Percentiles rank a stretch among this genome's conserved stretches.
Conservation (phyloP, 148 eudicot genomes). For the Nepenthes mirabilis region DNA sequence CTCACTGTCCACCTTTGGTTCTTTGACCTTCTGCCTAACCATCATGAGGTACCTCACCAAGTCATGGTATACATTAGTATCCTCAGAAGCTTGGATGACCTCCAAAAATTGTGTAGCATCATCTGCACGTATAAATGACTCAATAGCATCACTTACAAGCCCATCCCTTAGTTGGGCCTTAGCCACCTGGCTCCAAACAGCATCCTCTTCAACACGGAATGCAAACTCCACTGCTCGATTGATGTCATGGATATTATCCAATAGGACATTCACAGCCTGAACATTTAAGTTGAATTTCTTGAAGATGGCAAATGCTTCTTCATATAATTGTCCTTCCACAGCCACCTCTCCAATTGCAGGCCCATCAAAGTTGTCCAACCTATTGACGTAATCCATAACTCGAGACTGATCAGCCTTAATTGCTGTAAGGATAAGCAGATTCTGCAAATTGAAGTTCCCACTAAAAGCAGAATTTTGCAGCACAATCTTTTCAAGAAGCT, state of each 20-base stretch:
- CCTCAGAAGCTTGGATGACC: slow-evolving; percentile 76
- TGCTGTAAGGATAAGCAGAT: slow-evolving; percentile 93
- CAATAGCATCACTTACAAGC: slow-evolving; percentile 86
- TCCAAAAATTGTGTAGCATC: slow-evolving; percentile 90
- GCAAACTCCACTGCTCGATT: slow-evolving; percentile 97
- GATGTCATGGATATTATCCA: slow-evolving; percentile 66
- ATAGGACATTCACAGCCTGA: slow-evolving; percentile 79
- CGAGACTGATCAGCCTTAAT: slow-evolving; percentile 92
- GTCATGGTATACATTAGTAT: slow-evolving; percentile 78
- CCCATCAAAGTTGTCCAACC: slow-evolving; percentile 96
- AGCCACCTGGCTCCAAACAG: slow-evolving; percentile 98
- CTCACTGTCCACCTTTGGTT: slow-evolving; percentile 96
- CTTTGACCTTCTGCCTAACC: slow-evolving; percentile 90
- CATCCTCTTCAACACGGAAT: slow-evolving; percentile 96
- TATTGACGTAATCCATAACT: slow-evolving; percentile 90
- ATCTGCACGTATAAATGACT: slow-evolving; percentile 93
- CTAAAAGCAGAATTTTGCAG: slow-evolving; percentile 98
- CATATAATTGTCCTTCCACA: slow-evolving; percentile 85
- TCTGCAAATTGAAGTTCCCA: slow-evolving; percentile 92
- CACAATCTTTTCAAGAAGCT: slow-evolving; percentile 93
- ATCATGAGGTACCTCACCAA: slow-evolving; percentile 81
- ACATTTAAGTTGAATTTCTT: slow-evolving; percentile 95
- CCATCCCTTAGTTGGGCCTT: slow-evolving; percentile 88
- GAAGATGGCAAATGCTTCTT: slow-evolving; percentile 93
- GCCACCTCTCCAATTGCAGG: slow-evolving; percentile 98